Evolutionary conservation across 2,329 filamentous ascomycete genomes (phyloP), one percentile per base, ranked within the genome.

Genomic region (Cadophora gregata): DNA sequence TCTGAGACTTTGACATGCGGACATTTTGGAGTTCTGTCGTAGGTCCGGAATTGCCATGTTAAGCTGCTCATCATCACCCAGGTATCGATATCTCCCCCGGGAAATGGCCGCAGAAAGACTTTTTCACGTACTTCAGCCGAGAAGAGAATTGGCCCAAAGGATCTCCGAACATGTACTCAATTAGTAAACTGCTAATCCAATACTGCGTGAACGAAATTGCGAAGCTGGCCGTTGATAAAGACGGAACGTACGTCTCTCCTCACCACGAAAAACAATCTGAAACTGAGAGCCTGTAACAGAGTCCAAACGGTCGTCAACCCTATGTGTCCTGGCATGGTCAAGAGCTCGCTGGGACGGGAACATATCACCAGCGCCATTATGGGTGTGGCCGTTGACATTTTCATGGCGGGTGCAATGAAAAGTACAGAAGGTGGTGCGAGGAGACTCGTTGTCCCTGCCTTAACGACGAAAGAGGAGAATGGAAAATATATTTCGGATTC

Each of bases 401-500:
- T 73, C 55, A 71, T 70, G 62, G 65, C 48, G 6, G 2, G 71
- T 25, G 36, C 73, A 16, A 68, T 66, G 14, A 77, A 75, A 61
- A 74, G 67, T 4, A 74, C 77, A 2, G 77, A 78, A 70, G 74
- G 71, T 1, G 77, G 77, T 4, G 74, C 75, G 36, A 71, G 74
- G 58, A 74, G 74, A 42, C 69, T 75, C 27, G 66, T 78, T 19
- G 71, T 74, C 62, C 73, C 74, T 27, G 72, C 74, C 6, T n/a
- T 72, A 36, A 75, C 71, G 4, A 68, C 62, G 29, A 66, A 71
- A 6, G 70, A 64, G n/a, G 70, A 76, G 56, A 69, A 75, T 66
- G 73, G 74, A 27, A 69, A 70, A 55, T 68, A 73, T 45, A 69
- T 72, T 14, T 74, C 69, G 12, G 62, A 71, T 66, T 73, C 72